A percentile compares a stretch with the other conserved stretches of the same genome.
These are phyloP conservation scores for Musa schizocarpa DNA, from an alignment of 176 grass and related monocot species.

Conservation along the genomic window DNA sequence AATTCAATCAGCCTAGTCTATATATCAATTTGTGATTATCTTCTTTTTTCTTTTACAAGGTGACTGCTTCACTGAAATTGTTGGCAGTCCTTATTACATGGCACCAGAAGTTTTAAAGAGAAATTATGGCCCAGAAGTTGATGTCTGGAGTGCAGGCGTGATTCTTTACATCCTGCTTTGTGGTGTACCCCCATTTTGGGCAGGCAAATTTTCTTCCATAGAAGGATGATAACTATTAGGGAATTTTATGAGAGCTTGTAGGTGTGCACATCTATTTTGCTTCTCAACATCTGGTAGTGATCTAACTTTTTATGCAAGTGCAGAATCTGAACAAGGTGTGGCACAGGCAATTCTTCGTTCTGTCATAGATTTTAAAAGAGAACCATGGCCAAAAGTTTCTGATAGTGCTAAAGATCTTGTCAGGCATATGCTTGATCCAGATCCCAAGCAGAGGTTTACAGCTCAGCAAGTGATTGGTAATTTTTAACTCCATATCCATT, in stretches of 20 bases:
- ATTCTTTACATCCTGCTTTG: background rate
- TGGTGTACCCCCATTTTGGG: background rate
- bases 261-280: background rate
- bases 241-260: background rate
- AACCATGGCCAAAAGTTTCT: conserved; percentile 8
- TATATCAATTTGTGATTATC: background rate
- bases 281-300: background rate
- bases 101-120: background rate
- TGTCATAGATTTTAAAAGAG: background rate
- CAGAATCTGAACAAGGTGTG: conserved; percentile 7
- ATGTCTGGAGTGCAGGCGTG: background rate
- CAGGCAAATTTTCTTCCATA: background rate
- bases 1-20: background rate
- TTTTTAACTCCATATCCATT: background rate
- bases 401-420: conserved; percentile 11
- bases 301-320: background rate
- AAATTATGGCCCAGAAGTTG: background rate
- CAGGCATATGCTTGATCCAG: background rate
- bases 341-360: conserved; percentile 5
- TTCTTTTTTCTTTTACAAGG: background rate
- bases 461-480: conserved; percentile 6
- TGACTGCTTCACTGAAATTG: background rate
- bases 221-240: background rate
- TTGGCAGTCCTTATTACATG: background rate
- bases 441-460: background rate